Evolutionary conservation across 345 rosid genomes (phyloP), one percentile per base, ranked within the genome.

Genomic region (Aurinia saxatilis): DNA sequence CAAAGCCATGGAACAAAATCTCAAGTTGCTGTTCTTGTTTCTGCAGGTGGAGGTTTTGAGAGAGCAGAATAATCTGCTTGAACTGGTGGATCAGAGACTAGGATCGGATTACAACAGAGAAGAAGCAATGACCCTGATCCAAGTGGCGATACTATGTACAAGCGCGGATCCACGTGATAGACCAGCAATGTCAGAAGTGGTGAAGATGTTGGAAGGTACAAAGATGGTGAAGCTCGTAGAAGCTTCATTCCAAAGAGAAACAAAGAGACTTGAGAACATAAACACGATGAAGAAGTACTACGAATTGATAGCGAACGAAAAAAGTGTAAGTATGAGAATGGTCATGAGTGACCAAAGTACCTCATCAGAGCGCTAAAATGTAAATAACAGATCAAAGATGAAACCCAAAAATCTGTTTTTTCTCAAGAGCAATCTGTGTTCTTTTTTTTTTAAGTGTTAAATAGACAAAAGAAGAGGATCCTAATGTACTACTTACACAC

Each of bases 181-280:
- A 60, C 82, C 82, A 4, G 4, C 74, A 2, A 79, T 83, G 82
- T 83, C 89, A 30, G 65, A 71, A 18, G 80, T 81, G 1, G 82
- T 83, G 6, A 77, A 76, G 73, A 79, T 77, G 79, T 63, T 79
- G 1, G 84, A 83, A 80, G 85, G 82, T 11, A 63, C 57, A 41
- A 48, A 65, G 2, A 27, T 25, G 8, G 47, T 31, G 19, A 70
- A 50, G 19, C 40, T 49, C 23, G 55, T 46, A 14, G 69, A 70
- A 49, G 75, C 51, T 64, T 57, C 66, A 21, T 1, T 46, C 3
- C 29, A 65, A 8, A 57, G 31, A 64, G 56, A 46, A 36, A 64
- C 44, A 15, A n/a, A 29, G 58, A 60, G 55, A 33, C 50, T 46
- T 27, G 59, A 44, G 35, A 64, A 23, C 48, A 23, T 48, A 38